A percentile compares a stretch with the other conserved stretches of the same genome.
These are phyloP conservation scores for Fomitopsis betulina DNA, from an alignment of 1,284 basidiomycete species.

Conservation along the genomic window DNA sequence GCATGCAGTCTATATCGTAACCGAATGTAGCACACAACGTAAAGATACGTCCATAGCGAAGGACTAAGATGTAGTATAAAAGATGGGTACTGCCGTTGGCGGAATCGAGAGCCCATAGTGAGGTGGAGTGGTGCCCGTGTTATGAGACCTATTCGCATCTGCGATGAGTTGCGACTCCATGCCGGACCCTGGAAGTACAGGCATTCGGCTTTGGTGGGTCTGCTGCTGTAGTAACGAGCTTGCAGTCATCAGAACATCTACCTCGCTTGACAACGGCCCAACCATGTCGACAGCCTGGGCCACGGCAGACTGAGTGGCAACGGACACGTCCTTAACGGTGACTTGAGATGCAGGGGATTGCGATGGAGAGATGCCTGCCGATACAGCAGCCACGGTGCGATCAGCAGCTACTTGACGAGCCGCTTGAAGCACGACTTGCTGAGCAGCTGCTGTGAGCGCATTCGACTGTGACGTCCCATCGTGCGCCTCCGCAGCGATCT, in stretches of 20 bases:
- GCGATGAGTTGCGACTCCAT: slow-evolving; percentile 10
- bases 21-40: slow-evolving; percentile 11
- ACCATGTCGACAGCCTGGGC: slow-evolving; percentile 64
- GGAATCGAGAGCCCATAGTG: slow-evolving; percentile 13
- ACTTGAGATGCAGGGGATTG: slow-evolving; percentile 50
- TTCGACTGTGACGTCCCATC: slow-evolving; percentile 41
- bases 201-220: slow-evolving; percentile 15
- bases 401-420: slow-evolving; percentile 64
- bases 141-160: slow-evolving; percentile 21
- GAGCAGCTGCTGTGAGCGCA: slow-evolving; percentile 63
- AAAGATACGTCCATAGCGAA: slow-evolving; percentile 6
- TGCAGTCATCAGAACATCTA: slow-evolving; percentile 64
- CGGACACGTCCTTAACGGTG: slow-evolving; percentile 71
- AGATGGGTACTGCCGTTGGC: slow-evolving; percentile 13
- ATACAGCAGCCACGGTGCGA: slow-evolving; percentile 40
- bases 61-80: slow-evolving; percentile 15
- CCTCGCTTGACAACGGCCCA: slow-evolving; percentile 56
- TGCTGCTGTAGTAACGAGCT: slow-evolving; percentile 55
- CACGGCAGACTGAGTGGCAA: slow-evolving; percentile 70
- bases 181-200: slow-evolving; percentile 10
- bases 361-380: slow-evolving; percentile 32
- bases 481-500: slow-evolving; percentile 49
- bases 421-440: slow-evolving; percentile 74
- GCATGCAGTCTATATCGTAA: slow-evolving; percentile 8
- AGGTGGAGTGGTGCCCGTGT: slow-evolving; percentile 20